Evolutionary conservation across 2,329 filamentous ascomycete genomes (phyloP).

Genomic region (Bipolaris victoriae): DNA sequence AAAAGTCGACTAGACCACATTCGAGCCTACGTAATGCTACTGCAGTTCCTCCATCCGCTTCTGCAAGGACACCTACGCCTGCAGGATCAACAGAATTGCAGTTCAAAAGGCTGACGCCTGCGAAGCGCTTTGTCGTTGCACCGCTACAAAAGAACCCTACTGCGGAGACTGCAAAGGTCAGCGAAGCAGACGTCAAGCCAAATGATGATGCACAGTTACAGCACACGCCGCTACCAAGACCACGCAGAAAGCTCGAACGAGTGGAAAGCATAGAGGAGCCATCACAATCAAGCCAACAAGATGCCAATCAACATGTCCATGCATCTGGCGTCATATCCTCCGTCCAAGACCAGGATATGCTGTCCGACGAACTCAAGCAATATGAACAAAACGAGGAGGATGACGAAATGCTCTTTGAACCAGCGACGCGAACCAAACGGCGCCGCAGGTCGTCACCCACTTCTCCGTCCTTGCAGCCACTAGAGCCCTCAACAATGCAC

Average conservation of each 20-base stretch:
- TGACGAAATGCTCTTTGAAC: slow-evolving; percentile 36
- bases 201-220: slow-evolving; percentile 4
- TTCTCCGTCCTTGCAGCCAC: slow-evolving; percentile 12
- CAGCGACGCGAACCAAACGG: slow-evolving; percentile 29
- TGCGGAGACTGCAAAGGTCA: slow-evolving; percentile 3
- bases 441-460: slow-evolving; percentile 29
- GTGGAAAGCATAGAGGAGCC: slow-evolving; percentile 46
- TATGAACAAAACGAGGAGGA: slow-evolving; percentile 26
- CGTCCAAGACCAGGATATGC: slow-evolving; percentile 19
- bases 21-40: slow-evolving; percentile 34
- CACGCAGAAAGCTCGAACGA: slow-evolving; percentile 26
- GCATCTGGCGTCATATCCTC: slow-evolving; percentile 15
- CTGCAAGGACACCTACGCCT: background rate
- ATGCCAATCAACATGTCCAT: slow-evolving; percentile 8
- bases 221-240: slow-evolving; percentile 24
- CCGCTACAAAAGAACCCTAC: slow-evolving; percentile 16
- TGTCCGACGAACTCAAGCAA: slow-evolving; percentile 7
- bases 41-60: slow-evolving; percentile 20
- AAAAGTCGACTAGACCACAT: slow-evolving; percentile 30
- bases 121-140: slow-evolving; percentile 42
- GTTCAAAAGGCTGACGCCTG: slow-evolving; percentile 32
- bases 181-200: slow-evolving; percentile 7
- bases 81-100: slow-evolving; percentile 4
- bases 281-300: slow-evolving; percentile 31
- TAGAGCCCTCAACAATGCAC: slow-evolving; percentile 23